phyloP scores from a whole-genome alignment of 768 basidiomycete species.

The Cantharellus anzutake region DNA sequence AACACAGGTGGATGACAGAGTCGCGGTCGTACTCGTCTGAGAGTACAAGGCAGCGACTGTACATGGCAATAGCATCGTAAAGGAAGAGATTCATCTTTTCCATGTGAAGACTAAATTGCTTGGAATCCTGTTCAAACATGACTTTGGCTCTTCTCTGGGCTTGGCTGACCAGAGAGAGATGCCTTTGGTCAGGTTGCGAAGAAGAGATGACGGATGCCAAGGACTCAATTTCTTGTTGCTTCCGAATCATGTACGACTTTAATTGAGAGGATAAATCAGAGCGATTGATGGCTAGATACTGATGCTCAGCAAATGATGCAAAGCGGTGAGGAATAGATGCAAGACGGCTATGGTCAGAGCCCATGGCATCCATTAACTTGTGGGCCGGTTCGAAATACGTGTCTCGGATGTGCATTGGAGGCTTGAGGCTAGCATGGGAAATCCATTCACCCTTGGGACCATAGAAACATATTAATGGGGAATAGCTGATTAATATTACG shows the following conservation, averaged over 20 bases:
- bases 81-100: slow-evolving; percentile 43
- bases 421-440: slow-evolving; percentile 66
- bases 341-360: slow-evolving; percentile 9
- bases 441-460: slow-evolving; percentile 67
- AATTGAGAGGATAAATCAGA: slow-evolving; percentile 52
- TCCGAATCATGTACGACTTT: slow-evolving; percentile 54
- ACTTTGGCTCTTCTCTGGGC: neutral
- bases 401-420: slow-evolving; percentile 46
- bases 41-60: slow-evolving; percentile 48
- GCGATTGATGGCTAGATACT: slow-evolving; percentile 51
- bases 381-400: slow-evolving; percentile 55
- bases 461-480: neutral
- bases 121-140: slow-evolving; percentile 21
- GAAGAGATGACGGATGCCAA: slow-evolving; percentile 18
- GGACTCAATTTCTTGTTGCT: slow-evolving; percentile 45
- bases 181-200: neutral
- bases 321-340: slow-evolving; percentile 48
- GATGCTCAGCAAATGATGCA: slow-evolving; percentile 77
- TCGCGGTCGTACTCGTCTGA: slow-evolving; percentile 63
- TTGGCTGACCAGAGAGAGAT: neutral
- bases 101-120: slow-evolving; percentile 6
- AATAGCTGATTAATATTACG: neutral
- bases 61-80: slow-evolving; percentile 64
- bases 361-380: slow-evolving; percentile 13
- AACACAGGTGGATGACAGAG: slow-evolving; percentile 61